These are phyloP conservation scores for Dittrichia graveolens DNA, from an alignment of 129 eudicot species.

Conservation along the genomic window DNA sequence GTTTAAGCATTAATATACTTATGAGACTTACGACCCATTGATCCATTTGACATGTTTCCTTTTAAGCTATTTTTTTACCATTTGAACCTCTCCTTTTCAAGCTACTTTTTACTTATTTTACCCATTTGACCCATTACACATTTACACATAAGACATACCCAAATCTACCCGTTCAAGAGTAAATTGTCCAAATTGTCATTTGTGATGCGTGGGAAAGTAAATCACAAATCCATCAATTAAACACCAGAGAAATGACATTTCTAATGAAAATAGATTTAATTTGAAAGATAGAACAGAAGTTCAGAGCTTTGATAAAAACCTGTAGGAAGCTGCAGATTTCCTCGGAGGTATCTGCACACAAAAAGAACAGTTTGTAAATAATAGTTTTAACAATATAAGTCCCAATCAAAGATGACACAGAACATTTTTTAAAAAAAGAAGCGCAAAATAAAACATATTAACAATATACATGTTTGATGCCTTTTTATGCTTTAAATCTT, in stretches of 20 bases:
- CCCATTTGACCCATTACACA: background rate
- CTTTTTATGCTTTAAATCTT: constrained; percentile 6
- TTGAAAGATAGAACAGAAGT: background rate
- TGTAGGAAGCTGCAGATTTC: constrained; percentile 96
- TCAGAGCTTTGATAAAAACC: constrained; percentile 42
- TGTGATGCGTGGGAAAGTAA: background rate
- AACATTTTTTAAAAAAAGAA: background rate
- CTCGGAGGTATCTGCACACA: constrained; percentile 97
- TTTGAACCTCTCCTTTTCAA: background rate
- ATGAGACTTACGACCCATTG: background rate
- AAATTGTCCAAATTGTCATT: background rate
- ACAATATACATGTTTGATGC: background rate
- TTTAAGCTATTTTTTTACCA: background rate
- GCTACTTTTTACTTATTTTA: background rate
- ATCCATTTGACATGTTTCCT: background rate
- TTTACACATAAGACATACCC: background rate
- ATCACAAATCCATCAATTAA: background rate
- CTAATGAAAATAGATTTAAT: background rate
- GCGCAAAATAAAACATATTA: background rate
- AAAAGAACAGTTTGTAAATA: constrained; percentile 3
- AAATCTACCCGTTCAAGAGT: background rate
- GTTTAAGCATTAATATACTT: constrained; percentile 5
- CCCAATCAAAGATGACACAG: constrained; percentile 1
- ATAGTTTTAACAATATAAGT: background rate
- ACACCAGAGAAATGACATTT: background rate